Evolutionary conservation across 2,329 filamentous ascomycete species (phyloP), one percentile per base, ranked within the genome.

Genomic region (Corynespora cassiicola): DNA sequence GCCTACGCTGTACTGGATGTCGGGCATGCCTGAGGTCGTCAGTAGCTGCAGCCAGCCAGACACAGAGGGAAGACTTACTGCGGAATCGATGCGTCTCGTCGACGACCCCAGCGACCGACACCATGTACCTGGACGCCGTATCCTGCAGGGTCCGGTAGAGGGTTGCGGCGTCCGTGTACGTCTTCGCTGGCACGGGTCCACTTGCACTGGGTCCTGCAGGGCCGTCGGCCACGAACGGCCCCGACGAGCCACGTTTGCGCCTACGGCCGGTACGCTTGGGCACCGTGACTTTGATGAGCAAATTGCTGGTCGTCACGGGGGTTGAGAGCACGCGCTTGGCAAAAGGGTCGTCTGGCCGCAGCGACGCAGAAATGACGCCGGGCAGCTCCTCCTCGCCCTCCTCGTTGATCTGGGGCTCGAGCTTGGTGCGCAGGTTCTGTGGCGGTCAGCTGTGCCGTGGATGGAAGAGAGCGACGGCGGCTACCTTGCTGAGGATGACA

Each of bases 231-330:
- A 65, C 25, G 30, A 67, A 92, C 0, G 86, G 83, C 4, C 77
- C 85, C 38, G 84, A 65, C 5, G 82, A 83, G n/a, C 89, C 90
- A 53, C 85, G 78, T 71, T 91, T 96, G 42, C 91, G 81, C 69
- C 88, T 95, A 44, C 90, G 81, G 3, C 91, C 91, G 2, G 90
- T 96, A 39, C 89, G 78, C 66, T 85, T 94, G 0, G 94, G 92
- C 1, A 97, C 82, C 0, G 86, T 90, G 38, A 99, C 78, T 64
- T 90, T 91, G 36, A 99, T 76, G 14, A 97, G 77, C 14, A 97
- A 73, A 60, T 96, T 95, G 61, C 90, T 88, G 7, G 89, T 87
- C 14, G 81, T 72, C 20, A 85, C 81, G 60, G 86, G 87, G 26
- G 85, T 84, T 6, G 92, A 96, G 52, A 86, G 75, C 45, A 96